Evolutionary conservation across 2,329 filamentous ascomycete genomes (phyloP).

Genomic region (Sarocladiaceae sp.): DNA sequence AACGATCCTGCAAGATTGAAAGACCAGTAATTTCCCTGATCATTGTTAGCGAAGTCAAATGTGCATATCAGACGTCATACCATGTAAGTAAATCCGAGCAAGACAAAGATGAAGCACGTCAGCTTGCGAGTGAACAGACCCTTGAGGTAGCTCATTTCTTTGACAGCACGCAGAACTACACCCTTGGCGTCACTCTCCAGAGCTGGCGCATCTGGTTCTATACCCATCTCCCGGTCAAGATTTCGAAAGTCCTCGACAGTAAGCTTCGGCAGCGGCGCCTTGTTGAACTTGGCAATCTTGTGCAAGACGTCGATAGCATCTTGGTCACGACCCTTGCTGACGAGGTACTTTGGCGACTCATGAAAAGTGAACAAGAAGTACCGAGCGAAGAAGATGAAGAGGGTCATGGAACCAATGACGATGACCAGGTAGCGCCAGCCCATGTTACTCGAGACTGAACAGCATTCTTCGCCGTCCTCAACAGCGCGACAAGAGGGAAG

Average conservation of each 20-base stretch:
- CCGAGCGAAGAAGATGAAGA: slow-evolving; percentile 36
- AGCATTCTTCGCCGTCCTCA: slow-evolving; percentile 22
- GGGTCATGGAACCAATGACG: slow-evolving; percentile 35
- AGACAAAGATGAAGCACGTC: slow-evolving; percentile 30
- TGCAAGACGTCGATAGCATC: slow-evolving; percentile 42
- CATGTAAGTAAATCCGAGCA: slow-evolving; percentile 27
- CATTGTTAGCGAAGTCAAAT: neutral
- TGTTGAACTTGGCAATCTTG: slow-evolving; percentile 35
- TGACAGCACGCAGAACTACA: slow-evolving; percentile 1
- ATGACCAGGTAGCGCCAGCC: slow-evolving; percentile 43
- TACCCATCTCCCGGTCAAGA: slow-evolving; percentile 13
- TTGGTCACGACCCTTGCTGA: slow-evolving; percentile 35
- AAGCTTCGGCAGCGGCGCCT: slow-evolving; percentile 24
- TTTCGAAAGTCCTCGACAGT: slow-evolving; percentile 29
- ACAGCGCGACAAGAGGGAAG: slow-evolving; percentile 37
- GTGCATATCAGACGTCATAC: slow-evolving; percentile 24
- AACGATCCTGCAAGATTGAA: slow-evolving; percentile 25
- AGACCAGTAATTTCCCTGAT: slow-evolving; percentile 15
- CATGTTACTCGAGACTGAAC: slow-evolving; percentile 36
- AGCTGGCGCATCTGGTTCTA: slow-evolving; percentile 25
- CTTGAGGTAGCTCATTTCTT: slow-evolving; percentile 1
- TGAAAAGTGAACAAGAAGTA: slow-evolving; percentile 39
- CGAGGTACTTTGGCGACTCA: slow-evolving; percentile 40
- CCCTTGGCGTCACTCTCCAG: slow-evolving; percentile 24
- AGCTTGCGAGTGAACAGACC: slow-evolving; percentile 15